Conservation (phyloP, 2,329 filamentous ascomycete species). For the Microsporum audouinii region DNA sequence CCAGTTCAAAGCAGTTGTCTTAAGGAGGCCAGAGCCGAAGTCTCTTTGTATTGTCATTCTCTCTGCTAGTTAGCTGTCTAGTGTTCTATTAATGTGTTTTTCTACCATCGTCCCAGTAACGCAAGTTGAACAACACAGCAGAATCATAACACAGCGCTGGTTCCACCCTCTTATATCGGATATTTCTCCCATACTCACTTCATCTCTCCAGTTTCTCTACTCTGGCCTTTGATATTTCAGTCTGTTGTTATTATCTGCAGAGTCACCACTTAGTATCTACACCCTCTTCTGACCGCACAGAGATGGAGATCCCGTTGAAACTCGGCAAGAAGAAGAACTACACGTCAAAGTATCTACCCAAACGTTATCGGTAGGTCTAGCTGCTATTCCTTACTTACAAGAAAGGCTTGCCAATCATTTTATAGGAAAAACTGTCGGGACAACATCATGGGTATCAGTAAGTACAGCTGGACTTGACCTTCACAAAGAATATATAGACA, state of each 20-base stretch:
- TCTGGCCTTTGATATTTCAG: not conserved
- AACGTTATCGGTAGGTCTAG: not conserved
- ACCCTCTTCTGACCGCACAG: not conserved
- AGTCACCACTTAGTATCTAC: not conserved
- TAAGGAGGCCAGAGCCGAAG: not conserved
- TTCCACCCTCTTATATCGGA: not conserved
- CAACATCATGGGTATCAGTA: conserved; percentile 23
- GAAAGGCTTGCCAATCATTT: not conserved
- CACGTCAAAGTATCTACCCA: not conserved
- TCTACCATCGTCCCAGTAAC: not conserved
- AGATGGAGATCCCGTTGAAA: not conserved
- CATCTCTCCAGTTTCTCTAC: not conserved
- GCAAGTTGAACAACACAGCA: not conserved
- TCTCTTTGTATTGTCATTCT: not conserved
- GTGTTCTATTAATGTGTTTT: not conserved
- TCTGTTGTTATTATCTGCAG: not conserved
- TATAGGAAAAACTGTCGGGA: conserved; percentile 16
- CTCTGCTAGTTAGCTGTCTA: not conserved
- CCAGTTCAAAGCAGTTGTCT: not conserved
- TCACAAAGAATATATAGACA: not conserved
- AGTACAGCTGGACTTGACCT: conserved; percentile 6
- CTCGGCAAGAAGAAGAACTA: not conserved
- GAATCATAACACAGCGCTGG: not conserved
- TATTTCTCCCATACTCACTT: not conserved
- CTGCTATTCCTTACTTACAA: not conserved